Percentiles rank a stretch among this genome's conserved stretches.
Evolutionary conservation across 345 rosid genomes (phyloP).

Genomic region (Laguncularia racemosa): DNA sequence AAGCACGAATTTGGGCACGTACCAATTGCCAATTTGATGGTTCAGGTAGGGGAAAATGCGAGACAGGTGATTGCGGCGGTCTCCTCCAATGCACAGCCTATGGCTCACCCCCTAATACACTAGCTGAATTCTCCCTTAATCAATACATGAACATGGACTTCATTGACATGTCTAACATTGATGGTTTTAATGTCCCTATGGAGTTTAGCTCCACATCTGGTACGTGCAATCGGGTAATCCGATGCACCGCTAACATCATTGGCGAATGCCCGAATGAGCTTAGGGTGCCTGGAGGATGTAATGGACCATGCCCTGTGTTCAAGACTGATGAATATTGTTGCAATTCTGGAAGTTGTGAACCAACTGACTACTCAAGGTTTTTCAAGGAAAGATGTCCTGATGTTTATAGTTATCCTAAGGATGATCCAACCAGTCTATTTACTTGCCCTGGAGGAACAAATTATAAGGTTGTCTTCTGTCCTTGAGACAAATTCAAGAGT

Average conservation of each 20-base stretch:
- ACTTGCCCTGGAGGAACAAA: slow-evolving; percentile 28
- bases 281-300: slow-evolving; percentile 17
- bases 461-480: slow-evolving; percentile 27
- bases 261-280: slow-evolving; percentile 16
- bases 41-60: slow-evolving; percentile 17
- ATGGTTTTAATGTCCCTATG: slow-evolving; percentile 30
- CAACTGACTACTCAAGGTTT: slow-evolving; percentile 15
- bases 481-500: slow-evolving; percentile 2
- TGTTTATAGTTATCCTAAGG: slow-evolving; percentile 28
- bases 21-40: slow-evolving; percentile 21
- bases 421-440: slow-evolving; percentile 17
- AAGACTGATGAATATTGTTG: slow-evolving; percentile 17
- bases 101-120: slow-evolving; percentile 16
- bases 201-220: slow-evolving; percentile 19
- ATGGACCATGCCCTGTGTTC: slow-evolving; percentile 21
- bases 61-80: slow-evolving; percentile 19
- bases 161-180: slow-evolving; percentile 25
- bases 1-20: slow-evolving; percentile 20
- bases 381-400: slow-evolving; percentile 17
- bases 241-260: slow-evolving; percentile 12
- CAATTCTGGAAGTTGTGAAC: slow-evolving; percentile 11
- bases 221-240: slow-evolving; percentile 12
- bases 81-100: slow-evolving; percentile 15
- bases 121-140: slow-evolving; percentile 25
- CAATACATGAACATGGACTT: slow-evolving; percentile 19